Percentiles rank a stretch among this genome's conserved stretches.
Evolutionary conservation across 345 rosid species (phyloP).

Genomic region (Hypericum androsaemum): DNA sequence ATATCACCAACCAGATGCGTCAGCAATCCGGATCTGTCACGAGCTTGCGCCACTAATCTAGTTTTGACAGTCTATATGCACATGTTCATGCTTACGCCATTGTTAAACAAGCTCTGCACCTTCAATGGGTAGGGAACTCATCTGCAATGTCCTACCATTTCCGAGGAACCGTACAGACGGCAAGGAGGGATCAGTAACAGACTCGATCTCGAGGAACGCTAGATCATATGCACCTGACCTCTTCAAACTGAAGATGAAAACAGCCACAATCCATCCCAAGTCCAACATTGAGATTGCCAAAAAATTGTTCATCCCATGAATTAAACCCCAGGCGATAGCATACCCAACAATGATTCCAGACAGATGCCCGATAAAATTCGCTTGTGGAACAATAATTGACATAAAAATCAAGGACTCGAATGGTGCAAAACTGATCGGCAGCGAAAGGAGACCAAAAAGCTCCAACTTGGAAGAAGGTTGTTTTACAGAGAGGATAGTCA

Average conservation of each 20-base stretch:
- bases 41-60: constrained; percentile 18
- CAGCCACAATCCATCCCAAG: constrained; percentile 62
- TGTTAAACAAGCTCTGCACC: constrained; percentile 55
- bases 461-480: constrained; percentile 90
- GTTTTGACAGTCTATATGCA: too few species aligned
- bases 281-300: constrained; percentile 92
- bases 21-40: constrained; percentile 14
- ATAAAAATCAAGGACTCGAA: constrained; percentile 90
- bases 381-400: constrained; percentile 95
- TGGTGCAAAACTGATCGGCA: constrained; percentile 93
- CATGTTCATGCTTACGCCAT: too few species aligned
- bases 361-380: constrained; percentile 91
- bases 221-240: constrained; percentile 78
- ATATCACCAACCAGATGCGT: too few species aligned
- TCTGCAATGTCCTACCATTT: constrained; percentile 69
- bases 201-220: constrained; percentile 71
- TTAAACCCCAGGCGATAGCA: constrained; percentile 87
- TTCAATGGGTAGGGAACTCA: constrained; percentile 51
- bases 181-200: constrained; percentile 76
- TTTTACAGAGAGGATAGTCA: constrained; percentile 88
- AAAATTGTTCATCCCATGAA: constrained; percentile 89
- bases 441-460: constrained; percentile 83
- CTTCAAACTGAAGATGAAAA: constrained; percentile 80
- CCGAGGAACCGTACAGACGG: constrained; percentile 78
- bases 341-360: constrained; percentile 88